Evolutionary conservation across 352 stramenopile genomes (phyloP).

Genomic region (Globisporangium nagaii): DNA sequence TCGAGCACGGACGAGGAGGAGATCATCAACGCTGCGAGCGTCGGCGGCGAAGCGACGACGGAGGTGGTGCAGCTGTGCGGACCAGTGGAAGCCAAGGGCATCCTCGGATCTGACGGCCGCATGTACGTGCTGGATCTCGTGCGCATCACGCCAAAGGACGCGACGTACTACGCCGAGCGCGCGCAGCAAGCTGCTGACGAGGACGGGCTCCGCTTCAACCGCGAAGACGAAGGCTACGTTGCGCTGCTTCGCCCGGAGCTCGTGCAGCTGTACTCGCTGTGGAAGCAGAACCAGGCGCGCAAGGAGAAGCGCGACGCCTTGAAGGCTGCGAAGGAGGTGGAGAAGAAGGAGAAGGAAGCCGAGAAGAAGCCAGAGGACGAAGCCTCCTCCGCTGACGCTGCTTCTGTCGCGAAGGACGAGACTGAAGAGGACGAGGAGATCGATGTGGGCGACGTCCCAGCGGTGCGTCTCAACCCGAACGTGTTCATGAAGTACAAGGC

Average conservation of each 20-base stretch:
- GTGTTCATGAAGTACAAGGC: conserved; percentile 88
- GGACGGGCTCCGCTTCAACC: conserved; percentile 57
- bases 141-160: conserved; percentile 92
- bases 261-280: conserved; percentile 87
- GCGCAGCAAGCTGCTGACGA: conserved; percentile 26
- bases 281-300: conserved; percentile 83
- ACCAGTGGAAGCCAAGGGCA: conserved; percentile 95
- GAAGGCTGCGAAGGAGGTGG: conserved; percentile 39
- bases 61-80: conserved; percentile 77
- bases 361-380: conserved; percentile 24
- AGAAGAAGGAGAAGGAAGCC: conserved; percentile 27
- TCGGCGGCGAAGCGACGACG: conserved; percentile 47
- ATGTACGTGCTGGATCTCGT: conserved; percentile 95
- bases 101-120: conserved; percentile 91
- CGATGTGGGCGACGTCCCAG: conserved; percentile 38
- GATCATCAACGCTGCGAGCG: conserved; percentile 14
- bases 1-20: conserved; percentile 13
- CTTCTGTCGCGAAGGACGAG: conserved; percentile 14
- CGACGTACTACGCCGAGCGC: conserved; percentile 84
- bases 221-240: conserved; percentile 84
- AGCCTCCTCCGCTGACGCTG: conserved; percentile 20
- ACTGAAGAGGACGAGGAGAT: conserved; percentile 43
- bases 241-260: conserved; percentile 91
- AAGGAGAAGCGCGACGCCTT: conserved; percentile 48
- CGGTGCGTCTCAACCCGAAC: conserved; percentile 81